Base-by-base conservation (phyloP, 257 asterid species). In the Petrea volubilis region DNA sequence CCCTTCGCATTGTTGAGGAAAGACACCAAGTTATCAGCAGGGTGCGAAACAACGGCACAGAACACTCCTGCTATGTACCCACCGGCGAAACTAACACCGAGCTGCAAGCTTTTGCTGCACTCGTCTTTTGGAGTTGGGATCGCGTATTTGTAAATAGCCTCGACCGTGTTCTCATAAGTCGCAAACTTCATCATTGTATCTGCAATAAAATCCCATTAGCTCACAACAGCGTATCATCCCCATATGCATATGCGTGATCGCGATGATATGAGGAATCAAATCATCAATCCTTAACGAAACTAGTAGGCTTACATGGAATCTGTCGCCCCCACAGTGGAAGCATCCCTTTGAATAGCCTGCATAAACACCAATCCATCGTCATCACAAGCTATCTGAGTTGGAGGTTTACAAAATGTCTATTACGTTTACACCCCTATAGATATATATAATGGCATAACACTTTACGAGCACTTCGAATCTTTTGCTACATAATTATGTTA, bases 121-220 rank as follows among this genome's bases (percentile, higher is more conserved):
- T 92, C 74, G 3, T 85, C 84, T 77, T 92, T 92, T 9, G 98
- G 92, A 18, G 85, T 78, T 18, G 98, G 98, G 46, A 90, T 83
- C 27, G 64, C 86, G 18, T 90, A 29, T 28, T 90, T 92, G 83
- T 92, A 92, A 14, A 92, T 74, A 21, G 77, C 87, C 56, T 92
- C 96, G 20, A 92, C 96, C 0, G 89, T 86, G 51, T 71, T 90
- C 86, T 92, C 96, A 56, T 85, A 92, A 0, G 98, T 86, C 0
- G 98, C 88, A 71, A 92, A 92, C 73, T 92, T 92, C 95, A 92
- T 90, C 98, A 92, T 92, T 2, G 98, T 92, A 71, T 92, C 96
- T 92, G 89, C 76, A 68, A 29, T 49, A 31, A 31, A 31, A 31
- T 7, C 7, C 38, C 38, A 31, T 31, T 31, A 31, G 38, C 38